phyloP scores from a whole-genome alignment of 805 yeast species.

The Geotrichum ghanense region DNA sequence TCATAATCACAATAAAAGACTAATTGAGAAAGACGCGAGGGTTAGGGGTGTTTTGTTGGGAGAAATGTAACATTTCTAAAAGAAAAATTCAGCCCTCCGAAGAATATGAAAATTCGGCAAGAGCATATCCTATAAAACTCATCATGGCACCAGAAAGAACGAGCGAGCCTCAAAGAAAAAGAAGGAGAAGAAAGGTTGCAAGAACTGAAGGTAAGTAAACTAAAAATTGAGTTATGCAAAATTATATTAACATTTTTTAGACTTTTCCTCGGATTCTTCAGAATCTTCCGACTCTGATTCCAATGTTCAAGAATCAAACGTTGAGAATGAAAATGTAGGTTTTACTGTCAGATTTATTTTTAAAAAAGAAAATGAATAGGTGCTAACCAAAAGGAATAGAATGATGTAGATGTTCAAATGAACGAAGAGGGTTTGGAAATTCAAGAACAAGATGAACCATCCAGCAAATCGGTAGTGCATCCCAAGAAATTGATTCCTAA shows the following conservation, averaged over 20 bases:
- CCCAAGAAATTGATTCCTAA: conserved; percentile 8
- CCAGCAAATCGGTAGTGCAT: not conserved
- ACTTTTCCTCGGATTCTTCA: conserved; percentile 15
- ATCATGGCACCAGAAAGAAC: not conserved
- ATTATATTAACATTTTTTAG: conserved; percentile 4
- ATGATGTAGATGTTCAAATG: conserved; percentile 3
- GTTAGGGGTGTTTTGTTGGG: not conserved
- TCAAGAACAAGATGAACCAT: conserved; percentile 8
- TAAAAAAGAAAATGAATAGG: conserved; percentile 1
- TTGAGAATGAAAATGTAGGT: not conserved
- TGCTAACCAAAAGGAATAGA: conserved; percentile 3
- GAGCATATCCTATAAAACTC: too few species aligned
- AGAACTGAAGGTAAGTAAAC: conserved; percentile 16
- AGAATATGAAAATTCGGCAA: not conserved
- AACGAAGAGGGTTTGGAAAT: conserved; percentile 11
- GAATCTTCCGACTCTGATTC: conserved; percentile 10
- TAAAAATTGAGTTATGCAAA: not conserved
- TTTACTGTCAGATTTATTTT: too few species aligned
- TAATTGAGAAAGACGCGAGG: not conserved
- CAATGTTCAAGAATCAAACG: conserved; percentile 2
- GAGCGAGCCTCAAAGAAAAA: conserved; percentile 7
- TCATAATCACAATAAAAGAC: too few species aligned
- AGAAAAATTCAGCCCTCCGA: too few species aligned
- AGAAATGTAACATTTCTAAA: too few species aligned
- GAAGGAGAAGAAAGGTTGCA: conserved; percentile 18